Evolutionary conservation across 768 basidiomycete species (phyloP), one percentile per base, ranked within the genome.

Genomic region (Boletus huronensis): DNA sequence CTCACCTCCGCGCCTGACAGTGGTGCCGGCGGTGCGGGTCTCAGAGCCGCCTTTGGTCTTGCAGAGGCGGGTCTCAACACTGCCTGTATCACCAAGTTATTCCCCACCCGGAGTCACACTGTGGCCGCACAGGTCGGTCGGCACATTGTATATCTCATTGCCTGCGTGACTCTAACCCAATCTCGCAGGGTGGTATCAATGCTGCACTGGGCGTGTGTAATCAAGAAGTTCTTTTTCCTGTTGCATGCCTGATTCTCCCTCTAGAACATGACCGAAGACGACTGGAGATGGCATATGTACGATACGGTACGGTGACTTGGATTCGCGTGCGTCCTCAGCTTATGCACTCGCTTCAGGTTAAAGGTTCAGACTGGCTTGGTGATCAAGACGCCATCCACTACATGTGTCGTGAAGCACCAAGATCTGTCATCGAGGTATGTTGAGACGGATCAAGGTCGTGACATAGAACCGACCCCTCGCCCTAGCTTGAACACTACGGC

Each of bases 301-400:
- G 92, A 93, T 69, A 93, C 91, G 48, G 92, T 92, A 70, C 64
- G 88, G 72, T 53, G 6, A 45, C 34, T 21, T 42, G 32, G 44
- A 52, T 42, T 41, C 40, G 38, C 31, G 23, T n/a, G 29, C 35
- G 38, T 32, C 10, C 29, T 59, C 60, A 34, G 54, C 54, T 68
- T 47, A 57, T 64, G 49, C n/a, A 31, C 54, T 36, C n/a, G 51
- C 16, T 29, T 47, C 63, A 93, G 84, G 96, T 98, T 54, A 99
- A 99, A 81, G 97, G 97, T 58, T 97, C 94, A 49, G 97, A 99
- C 76, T 99, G 97, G 97, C 86, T 98, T 36, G 97, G 97, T 72
- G 97, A 99, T 77, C 94, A 95, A 75, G 97, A 99, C 67, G 97
- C 97, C 46, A 98, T 99, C 64, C 97, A 98, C 69, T 99, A 98